Conservation (phyloP, 2,329 filamentous ascomycete genomes). For the Aspergillus sp. region DNA sequence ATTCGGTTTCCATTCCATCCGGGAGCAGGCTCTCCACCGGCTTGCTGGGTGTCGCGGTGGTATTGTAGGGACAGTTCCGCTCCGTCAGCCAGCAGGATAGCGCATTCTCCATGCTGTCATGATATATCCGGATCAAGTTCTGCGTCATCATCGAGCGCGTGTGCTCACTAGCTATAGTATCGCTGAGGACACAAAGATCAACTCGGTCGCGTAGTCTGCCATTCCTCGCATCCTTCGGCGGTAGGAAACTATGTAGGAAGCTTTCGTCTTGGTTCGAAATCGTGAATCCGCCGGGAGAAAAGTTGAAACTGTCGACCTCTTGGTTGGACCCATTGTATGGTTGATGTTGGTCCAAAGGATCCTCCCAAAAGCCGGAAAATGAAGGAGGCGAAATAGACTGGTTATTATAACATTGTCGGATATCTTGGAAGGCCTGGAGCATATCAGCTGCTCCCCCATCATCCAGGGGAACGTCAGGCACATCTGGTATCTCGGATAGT, state of each 20-base stretch:
- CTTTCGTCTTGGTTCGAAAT: neutral
- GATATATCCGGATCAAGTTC: constrained; percentile 36
- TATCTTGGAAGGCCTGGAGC: no score
- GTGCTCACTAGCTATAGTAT: constrained; percentile 25
- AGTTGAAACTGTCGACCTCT: neutral
- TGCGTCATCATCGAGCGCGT: constrained; percentile 31
- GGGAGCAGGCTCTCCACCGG: constrained; percentile 10
- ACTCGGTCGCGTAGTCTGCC: constrained; percentile 1
- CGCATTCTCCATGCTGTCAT: constrained; percentile 39
- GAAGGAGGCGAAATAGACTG: no score
- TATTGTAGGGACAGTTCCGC: constrained; percentile 38
- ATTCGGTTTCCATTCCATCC: constrained; percentile 18
- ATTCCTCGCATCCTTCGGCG: neutral
- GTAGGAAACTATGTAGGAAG: constrained; percentile 1
- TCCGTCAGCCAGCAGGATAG: constrained; percentile 39
- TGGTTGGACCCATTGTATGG: neutral
- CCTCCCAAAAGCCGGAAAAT: neutral
- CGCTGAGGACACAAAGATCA: constrained; percentile 5
- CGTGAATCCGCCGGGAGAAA: neutral
- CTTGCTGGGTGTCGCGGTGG: neutral
- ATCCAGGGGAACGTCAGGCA: neutral
- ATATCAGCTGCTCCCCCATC: no score
- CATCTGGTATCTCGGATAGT: neutral
- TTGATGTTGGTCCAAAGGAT: neutral
- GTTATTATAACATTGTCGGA: no score